Conservation (phyloP, 1,139 yeast genomes). For the Geotrichum armillariae region DNA sequence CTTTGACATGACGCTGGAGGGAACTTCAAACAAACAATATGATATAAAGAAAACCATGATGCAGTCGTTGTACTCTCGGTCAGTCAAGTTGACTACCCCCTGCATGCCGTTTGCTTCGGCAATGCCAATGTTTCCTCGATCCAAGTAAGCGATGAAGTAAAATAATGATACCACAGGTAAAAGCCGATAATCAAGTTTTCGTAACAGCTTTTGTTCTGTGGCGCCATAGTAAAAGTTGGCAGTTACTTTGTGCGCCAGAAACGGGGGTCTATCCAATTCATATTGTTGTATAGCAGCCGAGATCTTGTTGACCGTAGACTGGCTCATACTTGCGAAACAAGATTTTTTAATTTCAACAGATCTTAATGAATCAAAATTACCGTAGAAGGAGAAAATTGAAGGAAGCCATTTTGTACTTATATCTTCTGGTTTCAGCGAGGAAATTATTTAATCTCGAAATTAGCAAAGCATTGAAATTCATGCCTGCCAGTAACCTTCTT, state of each 20-base stretch:
- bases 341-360: too few species aligned
- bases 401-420: background rate
- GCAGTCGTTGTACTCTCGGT: constrained; percentile 51
- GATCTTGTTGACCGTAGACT: constrained; percentile 15
- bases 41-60: constrained; percentile 57
- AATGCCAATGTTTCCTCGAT: constrained; percentile 59
- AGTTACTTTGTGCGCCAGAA: background rate
- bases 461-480: too few species aligned
- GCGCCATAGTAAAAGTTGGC: background rate
- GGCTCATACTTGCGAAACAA: constrained; percentile 11
- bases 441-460: too few species aligned
- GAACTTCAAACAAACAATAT: constrained; percentile 52
- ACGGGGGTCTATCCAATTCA: constrained; percentile 13
- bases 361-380: too few species aligned
- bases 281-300: constrained; percentile 17
- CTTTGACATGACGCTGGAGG: constrained; percentile 45
- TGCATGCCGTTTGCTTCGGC: constrained; percentile 60
- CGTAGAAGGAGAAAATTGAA: background rate
- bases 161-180: constrained; percentile 44
- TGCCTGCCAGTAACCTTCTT: too few species aligned
- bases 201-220: constrained; percentile 21
- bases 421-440: background rate
- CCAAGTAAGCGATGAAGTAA: constrained; percentile 55
- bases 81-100: constrained; percentile 48
- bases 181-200: constrained; percentile 29